Base-by-base conservation (phyloP, 768 basidiomycete species). In the Suillus plorans region DNA sequence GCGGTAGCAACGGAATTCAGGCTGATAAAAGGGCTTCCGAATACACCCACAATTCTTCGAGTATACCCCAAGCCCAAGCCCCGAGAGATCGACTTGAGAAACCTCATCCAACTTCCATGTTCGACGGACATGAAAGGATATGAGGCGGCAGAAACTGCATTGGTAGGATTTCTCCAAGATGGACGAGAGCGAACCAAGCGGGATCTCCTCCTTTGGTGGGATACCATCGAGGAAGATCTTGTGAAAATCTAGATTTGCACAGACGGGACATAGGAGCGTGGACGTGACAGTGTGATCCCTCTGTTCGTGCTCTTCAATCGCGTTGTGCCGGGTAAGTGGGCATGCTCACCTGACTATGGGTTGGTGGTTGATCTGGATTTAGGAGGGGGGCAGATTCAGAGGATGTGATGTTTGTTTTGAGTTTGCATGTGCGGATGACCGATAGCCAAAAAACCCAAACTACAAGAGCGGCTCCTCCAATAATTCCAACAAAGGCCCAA, bases 161-260 rank as follows among this genome's bases (percentile, higher is more conserved):
- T 50, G 49, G 14, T 50, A 50, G 14, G 49, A 50, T 25, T 28
- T 50, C 14, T 25, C 49, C 16, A 50, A 25, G 49, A 50, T 50
- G 49, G 49, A 25, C 3, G 25, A 50, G 6, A 50, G 49, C 4
- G 5, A 50, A 14, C 22, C 56, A 9, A 37, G 36, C 4, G 22
- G 36, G n/a, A 63, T 34, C 22, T 41, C 44, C 4, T 47, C 34
- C 44, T 47, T 28, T 14, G 1, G 20, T 28, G 13, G 60, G 34
- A 47, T 41, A 5, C 63, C 60, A 22, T 61, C 47, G 20, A 57
- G 63, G 37, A 64, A 59, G 22, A 64, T 60, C 42, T 22, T 45
- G 28, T 47, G 55, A 47, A 64, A 60, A 50, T 62, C 14, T 20
- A 63, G 13, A 25, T 34, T 28, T 58, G 63, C 59, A 63, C 60